Evolutionary conservation across 1,284 basidiomycete species (phyloP).

Genomic region (Apiotrichum brassicae): DNA sequence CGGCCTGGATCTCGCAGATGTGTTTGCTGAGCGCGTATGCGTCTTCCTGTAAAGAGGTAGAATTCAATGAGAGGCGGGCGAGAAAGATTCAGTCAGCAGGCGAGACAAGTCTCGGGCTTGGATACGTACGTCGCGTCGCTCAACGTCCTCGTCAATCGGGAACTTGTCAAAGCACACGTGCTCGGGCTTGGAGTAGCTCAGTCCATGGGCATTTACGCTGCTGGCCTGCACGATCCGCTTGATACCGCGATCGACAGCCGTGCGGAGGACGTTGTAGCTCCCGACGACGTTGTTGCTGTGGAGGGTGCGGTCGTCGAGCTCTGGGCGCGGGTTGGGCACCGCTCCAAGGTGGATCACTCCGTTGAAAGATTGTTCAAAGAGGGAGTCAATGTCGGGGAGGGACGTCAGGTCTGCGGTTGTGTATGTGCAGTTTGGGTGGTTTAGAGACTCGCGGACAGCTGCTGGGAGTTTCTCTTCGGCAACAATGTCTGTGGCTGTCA

Average conservation of each 20-base stretch:
- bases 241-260: slow-evolving; percentile 36
- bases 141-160: slow-evolving; percentile 32
- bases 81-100: background rate
- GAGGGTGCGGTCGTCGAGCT: slow-evolving; percentile 27
- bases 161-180: slow-evolving; percentile 27
- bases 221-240: slow-evolving; percentile 43
- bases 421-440: slow-evolving; percentile 11
- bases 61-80: background rate
- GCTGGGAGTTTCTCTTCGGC: slow-evolving; percentile 1
- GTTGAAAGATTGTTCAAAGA: slow-evolving; percentile 25
- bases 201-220: slow-evolving; percentile 36
- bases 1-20: slow-evolving; percentile 43
- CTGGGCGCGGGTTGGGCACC: slow-evolving; percentile 32
- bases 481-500: slow-evolving; percentile 34
- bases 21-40: slow-evolving; percentile 40
- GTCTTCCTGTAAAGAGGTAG: slow-evolving; percentile 24
- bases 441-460: slow-evolving; percentile 7
- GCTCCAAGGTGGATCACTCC: slow-evolving; percentile 46
- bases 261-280: slow-evolving; percentile 40
- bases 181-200: slow-evolving; percentile 27
- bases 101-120: too few relatives aligned
- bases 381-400: slow-evolving; percentile 20
- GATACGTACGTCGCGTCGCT: slow-evolving; percentile 28
- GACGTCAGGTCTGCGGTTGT: slow-evolving; percentile 28
- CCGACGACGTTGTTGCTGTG: slow-evolving; percentile 42